Conservation (phyloP, 1,284 basidiomycete species). For the Cryptococcus sp. region DNA sequence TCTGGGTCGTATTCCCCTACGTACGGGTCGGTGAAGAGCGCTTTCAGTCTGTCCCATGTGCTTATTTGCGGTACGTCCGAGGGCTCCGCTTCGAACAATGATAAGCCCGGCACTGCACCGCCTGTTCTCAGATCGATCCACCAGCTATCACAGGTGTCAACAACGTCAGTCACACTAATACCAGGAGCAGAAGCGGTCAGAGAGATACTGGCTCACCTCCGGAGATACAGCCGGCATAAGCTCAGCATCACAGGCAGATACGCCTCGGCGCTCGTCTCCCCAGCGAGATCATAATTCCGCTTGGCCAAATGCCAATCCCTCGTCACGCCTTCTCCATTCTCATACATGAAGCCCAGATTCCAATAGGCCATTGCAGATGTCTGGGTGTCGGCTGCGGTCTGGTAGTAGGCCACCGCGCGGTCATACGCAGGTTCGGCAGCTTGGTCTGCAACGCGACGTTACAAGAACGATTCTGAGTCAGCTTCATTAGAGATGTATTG, state of each 20-base stretch:
- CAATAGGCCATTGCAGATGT: slow-evolving; percentile 93
- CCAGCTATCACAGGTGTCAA: slow-evolving; percentile 37
- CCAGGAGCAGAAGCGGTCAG: background rate
- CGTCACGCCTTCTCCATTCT: slow-evolving; percentile 88
- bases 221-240: slow-evolving; percentile 76
- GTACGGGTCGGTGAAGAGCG: slow-evolving; percentile 25
- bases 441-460: slow-evolving; percentile 7
- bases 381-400: slow-evolving; percentile 84
- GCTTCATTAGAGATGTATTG: too few relatives aligned
- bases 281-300: slow-evolving; percentile 87
- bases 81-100: slow-evolving; percentile 41
- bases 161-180: background rate
- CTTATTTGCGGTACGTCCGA: slow-evolving; percentile 15
- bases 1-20: background rate
- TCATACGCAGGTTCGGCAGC: slow-evolving; percentile 60
- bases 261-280: slow-evolving; percentile 81
- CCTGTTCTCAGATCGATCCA: slow-evolving; percentile 44
- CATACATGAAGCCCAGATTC: slow-evolving; percentile 99
- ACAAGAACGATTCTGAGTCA: too few relatives aligned
- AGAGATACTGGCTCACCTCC: slow-evolving; percentile 43
- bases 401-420: slow-evolving; percentile 91
- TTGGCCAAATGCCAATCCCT: slow-evolving; percentile 97
- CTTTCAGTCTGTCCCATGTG: slow-evolving; percentile 40
- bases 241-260: slow-evolving; percentile 84
- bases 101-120: slow-evolving; percentile 44